Conservation (phyloP, 345 rosid species). For the Alliaria petiolata region DNA sequence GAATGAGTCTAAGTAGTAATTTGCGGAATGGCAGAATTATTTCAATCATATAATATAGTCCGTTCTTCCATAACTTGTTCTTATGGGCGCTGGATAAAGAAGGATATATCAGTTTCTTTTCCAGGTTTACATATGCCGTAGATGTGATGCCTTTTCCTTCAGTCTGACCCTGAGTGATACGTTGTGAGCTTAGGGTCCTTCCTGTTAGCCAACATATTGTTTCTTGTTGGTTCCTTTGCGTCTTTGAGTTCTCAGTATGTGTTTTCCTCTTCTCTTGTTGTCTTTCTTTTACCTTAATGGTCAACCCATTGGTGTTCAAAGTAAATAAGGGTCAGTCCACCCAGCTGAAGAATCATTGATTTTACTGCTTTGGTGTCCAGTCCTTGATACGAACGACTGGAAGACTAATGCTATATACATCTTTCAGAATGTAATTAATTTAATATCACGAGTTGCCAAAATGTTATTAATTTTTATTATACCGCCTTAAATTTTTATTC, state of each 20-base stretch:
- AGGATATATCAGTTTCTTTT: slow-evolving; percentile 23
- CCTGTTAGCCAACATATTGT: slow-evolving; percentile 39
- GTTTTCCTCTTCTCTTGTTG: slow-evolving; percentile 24
- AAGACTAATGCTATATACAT: slow-evolving; percentile 45
- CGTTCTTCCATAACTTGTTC: slow-evolving; percentile 30
- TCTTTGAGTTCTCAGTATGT: slow-evolving; percentile 47
- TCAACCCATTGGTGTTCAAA: slow-evolving; percentile 39
- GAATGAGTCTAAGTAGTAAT: too few species aligned
- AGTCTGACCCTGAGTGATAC: slow-evolving; percentile 40
- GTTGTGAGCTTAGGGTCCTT: slow-evolving; percentile 38
- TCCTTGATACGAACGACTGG: slow-evolving; percentile 30
- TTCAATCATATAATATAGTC: too few species aligned
- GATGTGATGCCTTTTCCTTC: slow-evolving; percentile 33
- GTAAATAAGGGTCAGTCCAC: slow-evolving; percentile 58
- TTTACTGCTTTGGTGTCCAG: slow-evolving; percentile 17
- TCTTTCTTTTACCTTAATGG: slow-evolving; percentile 33
- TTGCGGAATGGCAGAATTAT: too few species aligned
- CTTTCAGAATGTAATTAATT: too few species aligned
- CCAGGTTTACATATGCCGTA: slow-evolving; percentile 33
- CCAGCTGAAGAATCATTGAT: slow-evolving; percentile 36
- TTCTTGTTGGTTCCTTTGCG: slow-evolving; percentile 35
- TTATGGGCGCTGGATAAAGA: slow-evolving; percentile 49
- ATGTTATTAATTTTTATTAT: too few species aligned
- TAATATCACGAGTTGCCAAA: too few species aligned
- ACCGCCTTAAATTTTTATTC: too few species aligned